Conservation (phyloP, 345 rosid species). For the Eutrema heterophyllum region DNA sequence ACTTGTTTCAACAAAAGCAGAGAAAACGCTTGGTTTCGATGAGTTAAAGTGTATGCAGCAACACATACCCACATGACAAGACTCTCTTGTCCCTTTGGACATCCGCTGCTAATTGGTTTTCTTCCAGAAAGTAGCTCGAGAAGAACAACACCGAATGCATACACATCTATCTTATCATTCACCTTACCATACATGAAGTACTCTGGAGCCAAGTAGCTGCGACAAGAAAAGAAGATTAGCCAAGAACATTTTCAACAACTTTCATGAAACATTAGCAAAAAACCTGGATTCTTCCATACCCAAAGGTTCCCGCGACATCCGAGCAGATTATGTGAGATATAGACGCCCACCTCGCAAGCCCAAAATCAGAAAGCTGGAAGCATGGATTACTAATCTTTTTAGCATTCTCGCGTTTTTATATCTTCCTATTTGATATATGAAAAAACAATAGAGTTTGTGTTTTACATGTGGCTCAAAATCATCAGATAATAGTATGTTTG, state of each 20-base stretch:
- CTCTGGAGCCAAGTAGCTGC: slow-evolving; percentile 97
- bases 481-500: slow-evolving; percentile 77
- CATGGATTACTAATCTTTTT: background rate
- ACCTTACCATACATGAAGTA: slow-evolving; percentile 92
- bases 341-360: slow-evolving; percentile 78
- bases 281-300: slow-evolving; percentile 38
- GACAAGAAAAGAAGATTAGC: slow-evolving; percentile 13
- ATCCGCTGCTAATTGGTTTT: slow-evolving; percentile 63
- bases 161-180: slow-evolving; percentile 86
- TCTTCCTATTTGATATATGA: background rate
- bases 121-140: slow-evolving; percentile 94
- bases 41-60: slow-evolving; percentile 43
- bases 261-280: background rate
- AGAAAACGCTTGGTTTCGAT: background rate
- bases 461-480: slow-evolving; percentile 92
- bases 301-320: slow-evolving; percentile 94
- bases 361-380: slow-evolving; percentile 89
- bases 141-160: slow-evolving; percentile 90
- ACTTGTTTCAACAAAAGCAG: background rate
- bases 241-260: slow-evolving; percentile 3
- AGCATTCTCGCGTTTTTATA: background rate
- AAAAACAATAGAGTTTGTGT: background rate
- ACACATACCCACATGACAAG: slow-evolving; percentile 95
- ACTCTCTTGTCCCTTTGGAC: slow-evolving; percentile 81
- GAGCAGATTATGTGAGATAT: slow-evolving; percentile 58